phyloP scores from a whole-genome alignment of 2,329 filamentous ascomycete species.

The Nemania sp. region DNA sequence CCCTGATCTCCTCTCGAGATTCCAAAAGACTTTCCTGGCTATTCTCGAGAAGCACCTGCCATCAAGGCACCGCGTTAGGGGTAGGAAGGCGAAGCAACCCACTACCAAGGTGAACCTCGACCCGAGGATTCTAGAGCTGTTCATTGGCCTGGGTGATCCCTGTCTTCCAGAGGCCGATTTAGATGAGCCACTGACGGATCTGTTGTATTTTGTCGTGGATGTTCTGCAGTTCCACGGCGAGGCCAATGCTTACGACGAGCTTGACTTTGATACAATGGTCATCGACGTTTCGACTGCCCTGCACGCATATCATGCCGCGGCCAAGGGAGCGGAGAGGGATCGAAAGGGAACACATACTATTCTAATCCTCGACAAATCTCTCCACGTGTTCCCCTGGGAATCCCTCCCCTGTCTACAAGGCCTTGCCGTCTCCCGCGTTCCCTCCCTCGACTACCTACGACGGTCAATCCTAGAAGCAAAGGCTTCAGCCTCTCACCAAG shows the following conservation, averaged over 20 bases:
- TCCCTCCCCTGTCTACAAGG: constrained; percentile 84
- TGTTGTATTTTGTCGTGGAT: constrained; percentile 95
- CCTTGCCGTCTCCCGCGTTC: constrained; percentile 81
- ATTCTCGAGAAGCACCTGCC: constrained; percentile 85
- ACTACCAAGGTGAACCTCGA: constrained; percentile 54
- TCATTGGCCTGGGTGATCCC: constrained; percentile 81
- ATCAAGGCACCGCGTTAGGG: constrained; percentile 69
- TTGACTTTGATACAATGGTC: constrained; percentile 92
- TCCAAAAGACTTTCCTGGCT: constrained; percentile 76
- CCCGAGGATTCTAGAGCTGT: constrained; percentile 76
- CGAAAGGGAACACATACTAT: constrained; percentile 71
- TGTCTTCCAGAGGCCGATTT: constrained; percentile 70
- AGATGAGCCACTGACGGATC: constrained; percentile 87
- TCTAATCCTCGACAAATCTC: constrained; percentile 84
- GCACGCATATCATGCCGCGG: constrained; percentile 70
- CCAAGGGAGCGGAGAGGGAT: constrained; percentile 43
- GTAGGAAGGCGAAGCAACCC: constrained; percentile 56
- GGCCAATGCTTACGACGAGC: constrained; percentile 94
- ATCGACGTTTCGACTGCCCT: constrained; percentile 87
- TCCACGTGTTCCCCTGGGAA: constrained; percentile 96
- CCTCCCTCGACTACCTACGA: constrained; percentile 81
- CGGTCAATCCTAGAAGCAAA: constrained; percentile 68
- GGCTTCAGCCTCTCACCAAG: constrained; percentile 19
- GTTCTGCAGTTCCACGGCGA: constrained; percentile 97
- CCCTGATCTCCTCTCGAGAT: constrained; percentile 69